Evolutionary conservation across 2,329 filamentous ascomycete genomes (phyloP).

Genomic region (Periconia sp.): DNA sequence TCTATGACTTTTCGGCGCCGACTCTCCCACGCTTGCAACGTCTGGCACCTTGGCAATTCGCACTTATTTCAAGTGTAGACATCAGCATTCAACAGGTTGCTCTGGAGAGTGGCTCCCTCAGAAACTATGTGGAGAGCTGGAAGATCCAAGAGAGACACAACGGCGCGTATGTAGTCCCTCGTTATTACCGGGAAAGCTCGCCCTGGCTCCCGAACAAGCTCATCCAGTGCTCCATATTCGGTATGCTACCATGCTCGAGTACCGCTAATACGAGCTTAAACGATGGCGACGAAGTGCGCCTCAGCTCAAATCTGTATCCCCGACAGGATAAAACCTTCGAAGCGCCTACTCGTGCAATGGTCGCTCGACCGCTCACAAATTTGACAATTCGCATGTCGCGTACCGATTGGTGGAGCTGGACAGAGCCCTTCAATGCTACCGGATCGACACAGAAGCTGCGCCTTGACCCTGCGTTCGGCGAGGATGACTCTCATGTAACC

Average conservation of each 20-base stretch:
- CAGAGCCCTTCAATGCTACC: neutral
- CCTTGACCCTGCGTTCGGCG: constrained; percentile 29
- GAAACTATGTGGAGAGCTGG: constrained; percentile 8
- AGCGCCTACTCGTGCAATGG: constrained; percentile 9
- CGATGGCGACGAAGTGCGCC: constrained; percentile 8
- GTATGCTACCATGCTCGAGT: no score
- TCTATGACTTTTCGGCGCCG: constrained; percentile 12
- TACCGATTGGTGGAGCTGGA: constrained; percentile 25
- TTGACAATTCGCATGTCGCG: constrained; percentile 18
- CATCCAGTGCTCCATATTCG: no score
- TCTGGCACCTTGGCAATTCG: constrained; percentile 22
- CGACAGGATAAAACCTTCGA: neutral
- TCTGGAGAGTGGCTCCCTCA: constrained; percentile 11
- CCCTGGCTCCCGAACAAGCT: no score
- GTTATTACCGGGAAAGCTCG: no score
- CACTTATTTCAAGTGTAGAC: constrained; percentile 16
- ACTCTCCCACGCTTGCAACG: constrained; percentile 3
- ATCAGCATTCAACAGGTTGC: constrained; percentile 14
- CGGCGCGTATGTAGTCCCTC: constrained; percentile 12
- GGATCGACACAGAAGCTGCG: constrained; percentile 12
- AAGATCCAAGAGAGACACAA: constrained; percentile 4
- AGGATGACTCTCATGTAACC: neutral
- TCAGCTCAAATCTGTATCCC: no score
- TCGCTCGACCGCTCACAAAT: constrained; percentile 17
- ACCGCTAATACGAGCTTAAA: neutral